phyloP scores from a whole-genome alignment of 2,329 filamentous ascomycete genomes.

The Aspergillus sp. region DNA sequence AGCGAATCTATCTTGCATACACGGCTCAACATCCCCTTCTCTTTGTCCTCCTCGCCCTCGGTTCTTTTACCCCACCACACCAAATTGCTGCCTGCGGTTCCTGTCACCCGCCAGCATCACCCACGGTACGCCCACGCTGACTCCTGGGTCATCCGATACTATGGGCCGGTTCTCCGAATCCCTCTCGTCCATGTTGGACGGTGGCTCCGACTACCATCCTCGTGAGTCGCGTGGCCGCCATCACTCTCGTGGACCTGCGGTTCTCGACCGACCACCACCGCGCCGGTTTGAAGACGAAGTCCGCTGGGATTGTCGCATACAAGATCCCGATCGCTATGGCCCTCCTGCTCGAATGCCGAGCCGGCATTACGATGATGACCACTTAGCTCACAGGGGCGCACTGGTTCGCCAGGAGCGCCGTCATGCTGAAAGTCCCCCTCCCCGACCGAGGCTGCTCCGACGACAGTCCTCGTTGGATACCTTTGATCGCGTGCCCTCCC shows the following conservation, averaged over 20 bases:
- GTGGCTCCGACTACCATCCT: constrained; percentile 43
- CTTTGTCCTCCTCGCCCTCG: neutral
- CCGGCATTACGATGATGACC: constrained; percentile 42
- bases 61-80: constrained; percentile 18
- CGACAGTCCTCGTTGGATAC: constrained; percentile 89
- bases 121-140: constrained; percentile 31
- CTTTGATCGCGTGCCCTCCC: constrained; percentile 72
- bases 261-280: constrained; percentile 36
- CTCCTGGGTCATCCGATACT: constrained; percentile 15
- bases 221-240: constrained; percentile 45
- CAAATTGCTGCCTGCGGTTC: constrained; percentile 18
- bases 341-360: constrained; percentile 42
- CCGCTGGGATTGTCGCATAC: constrained; percentile 41
- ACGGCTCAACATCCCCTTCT: neutral
- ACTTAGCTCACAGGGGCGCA: constrained; percentile 49
- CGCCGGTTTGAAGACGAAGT: constrained; percentile 38
- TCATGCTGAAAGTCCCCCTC: constrained; percentile 54
- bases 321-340: constrained; percentile 43
- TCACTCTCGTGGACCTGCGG: constrained; percentile 36
- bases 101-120: constrained; percentile 38
- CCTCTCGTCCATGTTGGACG: constrained; percentile 36
- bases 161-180: constrained; percentile 42
- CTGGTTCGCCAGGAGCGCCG: constrained; percentile 59
- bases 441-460: constrained; percentile 68
- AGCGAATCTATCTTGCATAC: neutral